Percentiles rank a stretch among this genome's conserved stretches.
Conservation (phyloP, 2,329 filamentous ascomycete species). For the Colletotrichum salicis region DNA sequence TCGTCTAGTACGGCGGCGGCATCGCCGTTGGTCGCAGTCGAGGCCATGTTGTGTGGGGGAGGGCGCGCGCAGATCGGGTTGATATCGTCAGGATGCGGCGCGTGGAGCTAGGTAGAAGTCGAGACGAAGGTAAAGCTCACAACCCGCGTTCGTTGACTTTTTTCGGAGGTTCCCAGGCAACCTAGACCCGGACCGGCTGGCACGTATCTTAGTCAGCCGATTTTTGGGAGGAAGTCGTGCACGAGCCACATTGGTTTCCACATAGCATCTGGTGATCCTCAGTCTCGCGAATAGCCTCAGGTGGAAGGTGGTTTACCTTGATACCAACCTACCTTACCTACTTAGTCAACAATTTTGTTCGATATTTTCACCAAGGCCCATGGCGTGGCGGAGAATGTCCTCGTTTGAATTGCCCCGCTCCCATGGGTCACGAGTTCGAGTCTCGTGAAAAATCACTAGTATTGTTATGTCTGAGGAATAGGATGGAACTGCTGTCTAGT, state of each 20-base stretch:
- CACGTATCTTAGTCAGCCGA: constrained; percentile 18
- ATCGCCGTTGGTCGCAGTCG: constrained; percentile 62
- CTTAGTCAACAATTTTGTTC: no score
- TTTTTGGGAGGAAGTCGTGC: neutral
- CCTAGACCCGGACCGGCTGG: neutral
- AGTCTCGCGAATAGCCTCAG: neutral
- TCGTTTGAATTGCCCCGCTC: no score
- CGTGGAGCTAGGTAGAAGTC: constrained; percentile 34
- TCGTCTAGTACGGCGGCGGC: constrained; percentile 67
- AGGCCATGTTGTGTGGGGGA: constrained; percentile 46
- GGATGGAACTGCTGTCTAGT: no score
- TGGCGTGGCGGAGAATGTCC: no score
- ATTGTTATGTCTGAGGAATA: no score
- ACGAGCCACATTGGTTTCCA: neutral
- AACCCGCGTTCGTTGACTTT: constrained; percentile 8
- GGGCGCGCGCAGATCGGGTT: constrained; percentile 34
- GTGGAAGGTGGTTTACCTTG: no score
- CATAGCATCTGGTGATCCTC: neutral
- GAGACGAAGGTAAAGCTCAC: constrained; percentile 7
- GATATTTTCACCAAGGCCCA: no score
- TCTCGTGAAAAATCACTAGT: no score
- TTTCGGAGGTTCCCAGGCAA: constrained; percentile 17
- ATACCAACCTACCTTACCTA: no score
- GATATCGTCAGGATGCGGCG: constrained; percentile 29
- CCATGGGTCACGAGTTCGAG: no score